Conservation (phyloP, 805 yeast genomes). For the Kodamaea kakaduensis region DNA sequence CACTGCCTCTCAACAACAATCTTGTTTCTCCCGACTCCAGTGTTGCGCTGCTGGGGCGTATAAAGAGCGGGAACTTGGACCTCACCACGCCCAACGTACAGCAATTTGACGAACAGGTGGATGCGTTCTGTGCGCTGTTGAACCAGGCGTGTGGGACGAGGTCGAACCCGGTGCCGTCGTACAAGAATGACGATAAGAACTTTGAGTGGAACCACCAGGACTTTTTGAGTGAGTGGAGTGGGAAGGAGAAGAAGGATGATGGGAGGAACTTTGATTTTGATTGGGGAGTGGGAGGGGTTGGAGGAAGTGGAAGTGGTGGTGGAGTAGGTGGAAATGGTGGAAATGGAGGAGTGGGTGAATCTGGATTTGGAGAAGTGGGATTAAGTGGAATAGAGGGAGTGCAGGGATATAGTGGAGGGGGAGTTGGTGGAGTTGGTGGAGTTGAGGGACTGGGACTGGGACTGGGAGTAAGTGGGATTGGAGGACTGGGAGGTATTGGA, state of each 20-base stretch:
- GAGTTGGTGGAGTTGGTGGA: too few relatives aligned
- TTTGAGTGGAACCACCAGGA: too few relatives aligned
- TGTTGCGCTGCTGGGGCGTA: slow-evolving; percentile 9
- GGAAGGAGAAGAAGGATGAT: too few relatives aligned
- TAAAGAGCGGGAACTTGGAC: slow-evolving; percentile 9
- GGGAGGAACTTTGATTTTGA: slow-evolving; percentile 12
- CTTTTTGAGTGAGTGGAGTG: too few relatives aligned
- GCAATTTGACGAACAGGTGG: slow-evolving; percentile 62
- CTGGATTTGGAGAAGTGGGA: slow-evolving; percentile 20
- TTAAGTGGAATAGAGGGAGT: too few relatives aligned
- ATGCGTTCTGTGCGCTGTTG: slow-evolving; percentile 71
- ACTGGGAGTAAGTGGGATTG: too few relatives aligned
- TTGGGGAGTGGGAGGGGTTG: slow-evolving; percentile 16
- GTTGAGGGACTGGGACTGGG: too few relatives aligned
- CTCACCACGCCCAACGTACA: slow-evolving; percentile 11
- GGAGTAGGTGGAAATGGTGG: not conserved
- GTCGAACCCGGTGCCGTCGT: slow-evolving; percentile 60
- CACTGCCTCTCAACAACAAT: slow-evolving; percentile 35
- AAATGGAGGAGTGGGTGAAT: slow-evolving; percentile 15
- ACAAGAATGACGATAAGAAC: too few relatives aligned
- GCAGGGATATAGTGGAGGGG: too few relatives aligned
- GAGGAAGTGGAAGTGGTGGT: slow-evolving; percentile 16
- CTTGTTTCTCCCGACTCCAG: slow-evolving; percentile 32
- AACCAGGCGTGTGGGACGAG: slow-evolving; percentile 81
- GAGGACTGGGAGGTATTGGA: too few relatives aligned